Base-by-base conservation (phyloP, 345 rosid genomes). In the Clarkia xantiana region DNA sequence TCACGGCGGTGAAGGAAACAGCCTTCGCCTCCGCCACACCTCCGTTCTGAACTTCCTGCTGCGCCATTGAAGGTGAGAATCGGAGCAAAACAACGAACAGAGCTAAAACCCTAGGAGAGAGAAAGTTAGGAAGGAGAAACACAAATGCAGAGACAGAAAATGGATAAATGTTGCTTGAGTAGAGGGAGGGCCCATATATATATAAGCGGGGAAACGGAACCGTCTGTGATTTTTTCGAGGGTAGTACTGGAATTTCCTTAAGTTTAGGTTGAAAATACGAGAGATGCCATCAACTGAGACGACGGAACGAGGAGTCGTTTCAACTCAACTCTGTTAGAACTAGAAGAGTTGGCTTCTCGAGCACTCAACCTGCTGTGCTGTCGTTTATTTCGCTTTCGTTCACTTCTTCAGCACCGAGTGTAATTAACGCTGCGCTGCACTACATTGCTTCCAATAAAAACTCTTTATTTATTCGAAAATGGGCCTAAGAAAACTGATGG, bases 131-230 rank as follows among this genome's bases (percentile, higher is more conserved):
- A 25, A 10, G 15, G 19, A 15, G 20, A 15, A 1, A n/a, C n/a
- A 10, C 11, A 12, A 6, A 23, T 6, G 10, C 1, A 3, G 20
- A 9, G 47, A 15, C 2, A 7, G 45, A n/a, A 1, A 63, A 48
- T 55, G 18, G 63, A 43, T 14, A 44, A 38, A 52, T 25, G 41
- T 6, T 6, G 16, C 4, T 15, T 22, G 38, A 18, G 22, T 51
- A 59, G n/a, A n/a, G n/a, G n/a, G 49, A 55, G 0, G 47, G 18
- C 56, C 12, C 42, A 0, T n/a, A n/a, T n/a, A n/a, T 72, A 78
- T 57, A 68, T 73, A 85, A 66, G 82, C 68, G 79, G 61, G 80
- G 82, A 76, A 74, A 67, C 62, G 67, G 73, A 79, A 69, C 68
- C 84, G 77, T 68, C 49, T 44, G 51, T 64, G n/a, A n/a, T n/a